Conservation (phyloP, 306 rosid genomes). For the Geum urbanum region DNA sequence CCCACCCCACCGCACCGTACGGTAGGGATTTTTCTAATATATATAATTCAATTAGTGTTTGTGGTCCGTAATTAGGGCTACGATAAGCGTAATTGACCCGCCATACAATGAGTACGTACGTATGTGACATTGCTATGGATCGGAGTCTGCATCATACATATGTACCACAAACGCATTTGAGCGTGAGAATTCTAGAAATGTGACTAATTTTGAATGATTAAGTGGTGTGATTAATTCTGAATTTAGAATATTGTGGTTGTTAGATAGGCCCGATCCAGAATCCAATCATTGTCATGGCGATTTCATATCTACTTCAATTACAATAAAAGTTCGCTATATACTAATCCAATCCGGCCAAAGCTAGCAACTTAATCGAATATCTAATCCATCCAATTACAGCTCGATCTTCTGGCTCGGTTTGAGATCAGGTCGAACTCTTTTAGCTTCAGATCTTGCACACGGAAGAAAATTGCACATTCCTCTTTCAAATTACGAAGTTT, state of each 20-base stretch:
- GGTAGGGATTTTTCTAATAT: no score
- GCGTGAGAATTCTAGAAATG: neutral
- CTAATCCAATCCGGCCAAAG: neutral
- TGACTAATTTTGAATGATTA: neutral
- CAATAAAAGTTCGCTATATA: neutral
- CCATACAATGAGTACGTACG: no score
- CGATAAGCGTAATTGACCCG: no score
- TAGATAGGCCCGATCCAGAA: neutral
- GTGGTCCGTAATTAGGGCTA: no score
- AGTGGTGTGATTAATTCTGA: neutral
- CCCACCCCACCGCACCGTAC: no score
- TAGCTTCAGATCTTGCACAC: neutral
- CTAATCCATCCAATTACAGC: neutral
- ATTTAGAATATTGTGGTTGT: neutral
- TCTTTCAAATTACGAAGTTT: neutral
- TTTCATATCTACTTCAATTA: neutral
- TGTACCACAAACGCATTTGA: conserved; percentile 2
- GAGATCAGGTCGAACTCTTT: neutral
- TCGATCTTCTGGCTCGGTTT: neutral
- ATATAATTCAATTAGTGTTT: no score
- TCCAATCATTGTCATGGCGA: neutral
- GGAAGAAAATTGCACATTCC: neutral
- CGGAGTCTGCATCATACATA: conserved; percentile 11
- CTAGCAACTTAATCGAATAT: neutral
- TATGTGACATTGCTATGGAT: no score